Conservation (phyloP, 768 basidiomycete genomes). For the Suillus variegatus region DNA sequence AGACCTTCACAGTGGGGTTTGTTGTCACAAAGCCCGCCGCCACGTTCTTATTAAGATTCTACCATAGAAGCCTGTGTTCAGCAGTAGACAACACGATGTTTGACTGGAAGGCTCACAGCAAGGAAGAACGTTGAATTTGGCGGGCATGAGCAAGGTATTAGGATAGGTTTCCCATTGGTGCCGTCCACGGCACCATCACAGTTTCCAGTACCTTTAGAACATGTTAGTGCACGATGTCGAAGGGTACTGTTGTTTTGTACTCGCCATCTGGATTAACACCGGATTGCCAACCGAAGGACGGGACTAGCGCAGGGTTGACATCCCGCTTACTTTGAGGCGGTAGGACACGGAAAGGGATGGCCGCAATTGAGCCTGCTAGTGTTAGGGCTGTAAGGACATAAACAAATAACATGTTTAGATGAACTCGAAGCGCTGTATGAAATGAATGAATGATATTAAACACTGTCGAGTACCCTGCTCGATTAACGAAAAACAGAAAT, state of each 20-base stretch:
- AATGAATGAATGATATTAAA: constrained; percentile 2
- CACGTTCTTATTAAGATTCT: constrained; percentile 52
- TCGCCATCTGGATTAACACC: constrained; percentile 64
- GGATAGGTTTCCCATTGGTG: constrained; percentile 54
- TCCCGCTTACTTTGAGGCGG: constrained; percentile 35
- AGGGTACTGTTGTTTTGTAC: constrained; percentile 16
- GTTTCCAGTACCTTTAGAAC: constrained; percentile 57
- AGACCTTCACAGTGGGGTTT: constrained; percentile 58
- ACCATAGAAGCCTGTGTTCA: constrained; percentile 20
- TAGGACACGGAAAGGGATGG: constrained; percentile 20
- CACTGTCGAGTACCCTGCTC: constrained; percentile 2
- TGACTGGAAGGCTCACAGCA: constrained; percentile 32
- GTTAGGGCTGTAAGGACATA: constrained; percentile 13
- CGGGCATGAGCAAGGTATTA: constrained; percentile 67
- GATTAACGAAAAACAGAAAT: neutral
- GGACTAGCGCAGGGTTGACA: constrained; percentile 56
- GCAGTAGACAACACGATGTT: constrained; percentile 12
- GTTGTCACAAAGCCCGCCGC: constrained; percentile 63
- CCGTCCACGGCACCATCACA: constrained; percentile 66
- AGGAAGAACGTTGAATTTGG: constrained; percentile 56
- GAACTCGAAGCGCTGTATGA: neutral
- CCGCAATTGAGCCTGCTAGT: constrained; percentile 10
- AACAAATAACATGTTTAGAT: constrained; percentile 18
- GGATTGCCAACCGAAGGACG: constrained; percentile 56
- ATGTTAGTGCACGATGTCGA: neutral